Base-by-base conservation (phyloP, 768 basidiomycete genomes). In the Gyrodon lividus region DNA sequence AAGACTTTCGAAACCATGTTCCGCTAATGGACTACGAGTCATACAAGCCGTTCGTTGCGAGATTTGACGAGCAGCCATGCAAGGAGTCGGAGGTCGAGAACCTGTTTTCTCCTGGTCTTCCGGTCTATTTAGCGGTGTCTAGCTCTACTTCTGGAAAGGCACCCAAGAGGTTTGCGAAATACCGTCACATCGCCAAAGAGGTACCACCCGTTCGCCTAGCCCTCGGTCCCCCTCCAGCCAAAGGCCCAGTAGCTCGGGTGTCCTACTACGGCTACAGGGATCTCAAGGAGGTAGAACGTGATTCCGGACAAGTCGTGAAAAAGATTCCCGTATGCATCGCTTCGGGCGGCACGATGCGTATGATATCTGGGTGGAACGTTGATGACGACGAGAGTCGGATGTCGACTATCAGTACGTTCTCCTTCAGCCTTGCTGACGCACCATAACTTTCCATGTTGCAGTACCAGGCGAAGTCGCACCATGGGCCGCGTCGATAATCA, bases 51-150 rank as follows among this genome's bases (percentile, higher is more conserved):
- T 63, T 56, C 22, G 14, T 54, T 0, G 35, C 35, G 2, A 63
- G 51, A 23, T 63, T 63, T 23, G 24, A 58, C 14, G 42, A 3
- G 14, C 24, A 12, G 3, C 62, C 57, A 17, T 63, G 61, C 54
- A 63, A 50, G 28, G 55, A 63, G 24, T 41, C 39, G 20, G 53
- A 63, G 3, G 54, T 63, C 34, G 14, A 10, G n/a, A 24, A 63
- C 24, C 40, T 63, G 47, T 47, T 63, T 48, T 38, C 61, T 9
- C 62, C 61, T 2, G 62, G 61, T 16, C 28, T 63, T 9, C 61
- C 62, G 1, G 38, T 45, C 16, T 46, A 35, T 34, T 12, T 63
- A 0, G 50, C 42, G 1, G 8, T 43, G 14, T 56, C 62, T 3
- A 63, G 56, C 8, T 48, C 43, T 8, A 63, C 62, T 8, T 58